Evolutionary conservation across 768 basidiomycete species (phyloP), one percentile per base, ranked within the genome.

Genomic region (Amanita polypyramis): DNA sequence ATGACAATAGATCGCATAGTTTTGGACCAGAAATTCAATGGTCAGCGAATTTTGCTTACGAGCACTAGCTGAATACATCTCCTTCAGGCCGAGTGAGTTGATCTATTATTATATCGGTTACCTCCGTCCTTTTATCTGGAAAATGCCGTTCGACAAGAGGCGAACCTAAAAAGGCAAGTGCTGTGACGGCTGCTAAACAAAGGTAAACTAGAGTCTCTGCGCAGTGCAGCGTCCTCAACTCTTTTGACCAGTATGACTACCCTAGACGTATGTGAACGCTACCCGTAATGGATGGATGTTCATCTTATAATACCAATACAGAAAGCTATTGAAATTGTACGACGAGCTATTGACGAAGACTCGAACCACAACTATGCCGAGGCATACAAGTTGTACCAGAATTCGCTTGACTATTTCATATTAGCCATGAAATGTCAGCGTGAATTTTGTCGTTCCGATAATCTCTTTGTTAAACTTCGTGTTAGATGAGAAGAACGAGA

Each of bases 371-470:
- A 96, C 66, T 99, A 97, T 68, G 70, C 77, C 5, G 92, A 94
- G 58, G 94, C 94, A 15, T 95, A 90, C 77, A 94, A 88, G 69
- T 77, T 82, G 54, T 96, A 96, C 68, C 84, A 86, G 72, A 95
- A 97, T 73, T 76, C 90, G 1, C 76, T 98, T 51, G 96, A 99
- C 62, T 99, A 95, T 63, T 99, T 99, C 65, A 91, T 97, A 87
- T 86, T 97, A 55, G 93, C 94, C 7, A 72, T 91, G 62, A 94
- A 93, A 66, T 94, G 92, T 93, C 54, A 50, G 79, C 66, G 37
- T 5, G 7, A 32, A 25, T 12, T 19, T 29, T 40, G 8, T n/a
- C 30, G 9, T 7, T 30, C 10, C 37, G 43, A 14, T 33, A 37
- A 25, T 41, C 35, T 38, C 19, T 17, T 15, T 2, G 27, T 48